Evolutionary conservation across 2,329 filamentous ascomycete species (phyloP).

Genomic region (Trichoderma asperellum): DNA sequence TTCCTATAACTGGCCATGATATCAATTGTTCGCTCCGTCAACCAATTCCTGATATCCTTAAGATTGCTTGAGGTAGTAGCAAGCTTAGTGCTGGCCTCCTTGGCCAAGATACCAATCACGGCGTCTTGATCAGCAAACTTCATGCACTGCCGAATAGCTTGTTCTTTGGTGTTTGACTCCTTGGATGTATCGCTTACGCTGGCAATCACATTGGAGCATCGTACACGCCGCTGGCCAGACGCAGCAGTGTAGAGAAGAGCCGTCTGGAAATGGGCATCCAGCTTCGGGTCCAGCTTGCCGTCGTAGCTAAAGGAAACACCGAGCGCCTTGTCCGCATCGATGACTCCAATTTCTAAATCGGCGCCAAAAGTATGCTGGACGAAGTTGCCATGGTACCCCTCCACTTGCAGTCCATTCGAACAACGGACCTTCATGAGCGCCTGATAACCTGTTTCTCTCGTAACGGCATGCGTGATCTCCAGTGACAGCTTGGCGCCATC

Average conservation of each 20-base stretch:
- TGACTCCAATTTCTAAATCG: conserved; percentile 88
- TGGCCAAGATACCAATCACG: conserved; percentile 83
- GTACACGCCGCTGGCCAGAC: conserved; percentile 82
- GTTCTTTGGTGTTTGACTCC: conserved; percentile 45
- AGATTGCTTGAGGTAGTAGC: conserved; percentile 69
- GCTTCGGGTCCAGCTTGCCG: conserved; percentile 93
- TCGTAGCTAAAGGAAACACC: conserved; percentile 93
- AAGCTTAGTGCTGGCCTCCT: conserved; percentile 90
- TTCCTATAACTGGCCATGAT: conserved; percentile 91
- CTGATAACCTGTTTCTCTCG: conserved; percentile 90
- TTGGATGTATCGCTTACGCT: conserved; percentile 74
- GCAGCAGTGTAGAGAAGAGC: conserved; percentile 94
- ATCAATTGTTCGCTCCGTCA: conserved; percentile 92
- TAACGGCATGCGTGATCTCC: conserved; percentile 85
- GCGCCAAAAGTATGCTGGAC: conserved; percentile 93
- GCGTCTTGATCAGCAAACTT: conserved; percentile 96
- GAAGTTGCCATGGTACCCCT: conserved; percentile 95
- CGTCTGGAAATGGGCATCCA: conserved; percentile 97
- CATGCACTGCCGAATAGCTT: conserved; percentile 77
- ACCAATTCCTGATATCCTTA: conserved; percentile 80
- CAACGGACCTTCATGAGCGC: conserved; percentile 98
- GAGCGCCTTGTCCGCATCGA: conserved; percentile 93
- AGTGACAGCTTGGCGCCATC: conserved; percentile 82
- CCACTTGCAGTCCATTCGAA: conserved; percentile 92
- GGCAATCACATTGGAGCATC: conserved; percentile 92